A percentile compares a stretch with the other conserved stretches of the same genome.
phyloP scores from a whole-genome alignment of 1,139 yeast genomes.

The Petasospora fabianii region DNA sequence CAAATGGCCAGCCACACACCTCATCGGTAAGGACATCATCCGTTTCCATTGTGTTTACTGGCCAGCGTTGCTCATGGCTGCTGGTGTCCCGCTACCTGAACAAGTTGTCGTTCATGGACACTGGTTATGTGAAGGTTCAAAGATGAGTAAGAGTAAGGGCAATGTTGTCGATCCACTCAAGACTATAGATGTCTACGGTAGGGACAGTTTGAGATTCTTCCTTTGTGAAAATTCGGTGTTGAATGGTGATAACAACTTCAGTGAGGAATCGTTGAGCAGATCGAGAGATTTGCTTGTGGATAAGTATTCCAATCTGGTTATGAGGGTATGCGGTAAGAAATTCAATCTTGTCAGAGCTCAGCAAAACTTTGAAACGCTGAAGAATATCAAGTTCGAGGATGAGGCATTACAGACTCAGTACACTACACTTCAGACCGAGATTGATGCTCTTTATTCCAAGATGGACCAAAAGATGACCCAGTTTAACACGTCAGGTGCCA shows the following conservation, averaged over 20 bases:
- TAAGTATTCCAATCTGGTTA: conserved; percentile 76
- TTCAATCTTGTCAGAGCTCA: conserved; percentile 55
- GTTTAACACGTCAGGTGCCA: conserved; percentile 58
- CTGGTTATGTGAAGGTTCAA: conserved; percentile 86
- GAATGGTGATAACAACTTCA: conserved; percentile 75
- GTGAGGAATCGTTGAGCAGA: conserved; percentile 51
- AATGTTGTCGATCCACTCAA: conserved; percentile 92
- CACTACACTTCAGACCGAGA: conserved; percentile 23
- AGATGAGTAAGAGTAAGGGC: conserved; percentile 92
- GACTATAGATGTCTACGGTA: conserved; percentile 57
- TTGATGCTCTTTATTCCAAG: conserved; percentile 30
- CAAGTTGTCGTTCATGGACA: conserved; percentile 88
- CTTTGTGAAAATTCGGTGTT: conserved; percentile 73
- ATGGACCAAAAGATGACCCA: conserved; percentile 43
- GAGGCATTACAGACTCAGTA: conserved; percentile 10
- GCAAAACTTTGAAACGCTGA: conserved; percentile 14
- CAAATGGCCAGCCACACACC: conserved; percentile 53
- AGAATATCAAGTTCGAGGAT: conserved; percentile 17
- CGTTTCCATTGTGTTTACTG: conserved; percentile 89
- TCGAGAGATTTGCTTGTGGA: conserved; percentile 70
- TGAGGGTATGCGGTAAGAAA: conserved; percentile 68
- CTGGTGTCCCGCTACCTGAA: conserved; percentile 63
- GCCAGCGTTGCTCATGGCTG: conserved; percentile 92
- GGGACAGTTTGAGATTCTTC: conserved; percentile 74
- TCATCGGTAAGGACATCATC: conserved; percentile 88